Evolutionary conservation across 1,284 basidiomycete genomes (phyloP).

Genomic region (Pisolithus thermaeus): DNA sequence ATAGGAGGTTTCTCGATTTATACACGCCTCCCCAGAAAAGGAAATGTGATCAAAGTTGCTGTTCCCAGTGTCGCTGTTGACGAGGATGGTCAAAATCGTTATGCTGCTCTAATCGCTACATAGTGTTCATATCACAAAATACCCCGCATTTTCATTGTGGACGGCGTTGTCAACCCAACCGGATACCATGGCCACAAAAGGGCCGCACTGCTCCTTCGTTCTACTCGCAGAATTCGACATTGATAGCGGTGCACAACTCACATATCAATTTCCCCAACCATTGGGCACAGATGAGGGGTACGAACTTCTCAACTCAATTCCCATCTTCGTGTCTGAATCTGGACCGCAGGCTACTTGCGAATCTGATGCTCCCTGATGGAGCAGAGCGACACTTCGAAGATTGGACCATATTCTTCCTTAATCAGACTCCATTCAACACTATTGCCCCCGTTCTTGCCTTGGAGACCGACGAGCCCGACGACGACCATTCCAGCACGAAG

Average conservation of each 20-base stretch:
- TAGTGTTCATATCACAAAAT: not conserved
- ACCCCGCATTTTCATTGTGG: not conserved
- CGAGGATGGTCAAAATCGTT: not conserved
- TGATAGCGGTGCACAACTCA: slow-evolving; percentile 83
- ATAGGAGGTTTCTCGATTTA: not conserved
- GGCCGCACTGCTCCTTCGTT: slow-evolving; percentile 84
- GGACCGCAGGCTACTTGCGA: slow-evolving; percentile 76
- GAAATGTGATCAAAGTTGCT: slow-evolving; percentile 17
- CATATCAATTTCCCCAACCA: slow-evolving; percentile 91
- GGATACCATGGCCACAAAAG: slow-evolving; percentile 33
- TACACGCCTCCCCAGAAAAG: slow-evolving; percentile 18
- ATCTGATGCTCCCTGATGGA: slow-evolving; percentile 98
- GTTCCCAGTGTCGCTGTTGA: not conserved
- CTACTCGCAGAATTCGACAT: slow-evolving; percentile 96
- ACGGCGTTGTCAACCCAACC: not conserved
- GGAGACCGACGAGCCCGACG: slow-evolving; percentile 53
- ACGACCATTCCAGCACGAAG: slow-evolving; percentile 32
- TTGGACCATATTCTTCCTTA: slow-evolving; percentile 98
- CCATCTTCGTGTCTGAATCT: slow-evolving; percentile 5
- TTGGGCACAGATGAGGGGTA: slow-evolving; percentile 90
- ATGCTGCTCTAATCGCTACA: not conserved
- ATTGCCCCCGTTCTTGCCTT: slow-evolving; percentile 78
- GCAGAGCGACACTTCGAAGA: slow-evolving; percentile 92
- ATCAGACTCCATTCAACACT: slow-evolving; percentile 84
- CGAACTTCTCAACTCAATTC: slow-evolving; percentile 19